Conservation (phyloP, 108 stramenopile genomes). For the Discostella pseudostelligera region DNA sequence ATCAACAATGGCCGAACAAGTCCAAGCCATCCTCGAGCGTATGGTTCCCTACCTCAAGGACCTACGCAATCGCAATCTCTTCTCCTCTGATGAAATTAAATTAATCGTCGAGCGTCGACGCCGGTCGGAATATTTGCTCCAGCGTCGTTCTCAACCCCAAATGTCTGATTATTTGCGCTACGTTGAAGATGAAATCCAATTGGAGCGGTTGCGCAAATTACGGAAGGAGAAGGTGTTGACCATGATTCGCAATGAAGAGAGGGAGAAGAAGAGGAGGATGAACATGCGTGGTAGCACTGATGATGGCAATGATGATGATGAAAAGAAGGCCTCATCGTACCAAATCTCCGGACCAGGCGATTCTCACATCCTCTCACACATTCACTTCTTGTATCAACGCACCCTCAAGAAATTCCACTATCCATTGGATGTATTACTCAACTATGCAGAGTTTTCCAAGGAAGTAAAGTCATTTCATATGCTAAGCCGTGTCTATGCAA, state of each 20-base stretch:
- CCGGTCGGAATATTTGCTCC: constrained; percentile 72
- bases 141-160: constrained; percentile 47
- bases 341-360: constrained; percentile 63
- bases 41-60: constrained; percentile 86
- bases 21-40: constrained; percentile 77
- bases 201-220: constrained; percentile 67
- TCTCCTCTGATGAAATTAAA: constrained; percentile 65
- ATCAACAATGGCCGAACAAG: constrained; percentile 81
- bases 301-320: constrained; percentile 4
- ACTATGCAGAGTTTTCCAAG: constrained; percentile 75
- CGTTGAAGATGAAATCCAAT: constrained; percentile 68
- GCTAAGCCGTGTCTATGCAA: constrained; percentile 67
- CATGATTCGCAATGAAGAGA: constrained; percentile 46
- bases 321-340: constrained; percentile 22
- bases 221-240: constrained; percentile 53
- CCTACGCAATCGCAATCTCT: constrained; percentile 68
- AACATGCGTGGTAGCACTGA: too few relatives aligned
- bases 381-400: constrained; percentile 77
- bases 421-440: constrained; percentile 61
- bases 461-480: constrained; percentile 47
- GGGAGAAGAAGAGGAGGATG: constrained; percentile 29
- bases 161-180: constrained; percentile 78
- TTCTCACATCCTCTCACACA: constrained; percentile 70
- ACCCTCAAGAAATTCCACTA: constrained; percentile 73
- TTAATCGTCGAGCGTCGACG: constrained; percentile 83